Evolutionary conservation across 768 basidiomycete species (phyloP).

Genomic region (Lenzites betulinus): DNA sequence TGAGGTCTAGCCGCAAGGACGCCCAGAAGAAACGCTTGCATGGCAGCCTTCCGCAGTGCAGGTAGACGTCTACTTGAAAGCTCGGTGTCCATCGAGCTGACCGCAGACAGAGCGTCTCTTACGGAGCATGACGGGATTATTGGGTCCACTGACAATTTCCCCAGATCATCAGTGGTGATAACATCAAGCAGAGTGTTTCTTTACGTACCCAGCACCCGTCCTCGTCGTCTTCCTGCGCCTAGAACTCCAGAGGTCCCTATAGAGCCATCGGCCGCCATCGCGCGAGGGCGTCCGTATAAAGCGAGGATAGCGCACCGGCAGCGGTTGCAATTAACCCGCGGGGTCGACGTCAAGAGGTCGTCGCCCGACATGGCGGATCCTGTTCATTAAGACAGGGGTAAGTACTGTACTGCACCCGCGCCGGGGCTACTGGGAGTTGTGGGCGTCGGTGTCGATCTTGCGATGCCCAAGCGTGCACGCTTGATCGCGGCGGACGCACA

Average conservation of each 20-base stretch:
- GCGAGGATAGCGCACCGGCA: too few species aligned
- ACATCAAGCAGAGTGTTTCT: too few species aligned
- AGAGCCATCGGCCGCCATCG: background rate
- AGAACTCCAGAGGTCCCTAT: background rate
- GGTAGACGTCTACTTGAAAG: background rate
- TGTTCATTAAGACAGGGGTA: constrained; percentile 21
- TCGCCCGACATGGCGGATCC: constrained; percentile 15
- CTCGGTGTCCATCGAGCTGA: background rate
- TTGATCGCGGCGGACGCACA: background rate
- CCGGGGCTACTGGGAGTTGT: constrained; percentile 17
- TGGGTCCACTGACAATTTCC: too few species aligned
- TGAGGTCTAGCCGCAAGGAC: background rate
- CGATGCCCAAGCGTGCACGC: background rate
- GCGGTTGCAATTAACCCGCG: constrained; percentile 12
- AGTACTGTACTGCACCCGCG: constrained; percentile 19
- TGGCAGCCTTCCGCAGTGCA: background rate
- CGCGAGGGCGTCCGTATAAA: too few species aligned
- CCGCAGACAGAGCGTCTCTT: background rate
- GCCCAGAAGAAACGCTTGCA: background rate
- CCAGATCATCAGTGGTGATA: too few species aligned
- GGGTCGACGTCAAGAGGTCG: constrained; percentile 2
- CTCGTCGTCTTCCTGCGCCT: too few species aligned
- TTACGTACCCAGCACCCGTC: too few species aligned
- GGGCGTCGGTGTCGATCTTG: constrained; percentile 15
- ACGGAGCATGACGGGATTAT: too few species aligned